Evolutionary conservation across 1,284 basidiomycete genomes (phyloP).

Genomic region (Singerocomus rubriflavus): DNA sequence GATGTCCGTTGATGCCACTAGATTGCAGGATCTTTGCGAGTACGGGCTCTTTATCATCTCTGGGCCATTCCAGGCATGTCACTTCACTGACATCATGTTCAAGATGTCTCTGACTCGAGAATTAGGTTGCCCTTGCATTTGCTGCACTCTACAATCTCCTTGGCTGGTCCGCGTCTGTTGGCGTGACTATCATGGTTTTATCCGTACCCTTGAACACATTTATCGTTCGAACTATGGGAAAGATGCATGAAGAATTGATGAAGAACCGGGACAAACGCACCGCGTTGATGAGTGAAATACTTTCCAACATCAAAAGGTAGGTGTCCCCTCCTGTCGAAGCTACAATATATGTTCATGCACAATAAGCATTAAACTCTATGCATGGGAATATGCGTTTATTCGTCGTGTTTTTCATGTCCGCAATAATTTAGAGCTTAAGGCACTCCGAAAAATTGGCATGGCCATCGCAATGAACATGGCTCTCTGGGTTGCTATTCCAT

Average conservation of each 20-base stretch:
- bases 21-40: constrained; percentile 85
- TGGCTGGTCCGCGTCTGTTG: constrained; percentile 92
- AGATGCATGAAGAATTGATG: constrained; percentile 87
- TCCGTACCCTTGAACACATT: constrained; percentile 79
- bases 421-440: constrained; percentile 81
- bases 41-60: constrained; percentile 73
- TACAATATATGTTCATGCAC: neutral
- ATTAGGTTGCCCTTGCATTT: constrained; percentile 82
- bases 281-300: constrained; percentile 75
- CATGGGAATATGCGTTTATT: constrained; percentile 88
- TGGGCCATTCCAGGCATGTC: constrained; percentile 61
- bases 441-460: constrained; percentile 81
- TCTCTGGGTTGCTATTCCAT: constrained; percentile 67
- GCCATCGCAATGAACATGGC: constrained; percentile 59
- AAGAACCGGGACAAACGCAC: constrained; percentile 82
- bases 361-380: constrained; percentile 72
- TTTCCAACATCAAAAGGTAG: constrained; percentile 87
- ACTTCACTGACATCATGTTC: neutral
- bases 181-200: constrained; percentile 88
- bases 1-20: constrained; percentile 84
- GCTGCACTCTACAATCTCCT: constrained; percentile 86
- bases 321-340: neutral
- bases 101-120: neutral
- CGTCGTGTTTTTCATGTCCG: constrained; percentile 74
- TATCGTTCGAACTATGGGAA: constrained; percentile 75